Base-by-base conservation (phyloP, 306 rosid species). In the Cucurbita pepo region DNA sequence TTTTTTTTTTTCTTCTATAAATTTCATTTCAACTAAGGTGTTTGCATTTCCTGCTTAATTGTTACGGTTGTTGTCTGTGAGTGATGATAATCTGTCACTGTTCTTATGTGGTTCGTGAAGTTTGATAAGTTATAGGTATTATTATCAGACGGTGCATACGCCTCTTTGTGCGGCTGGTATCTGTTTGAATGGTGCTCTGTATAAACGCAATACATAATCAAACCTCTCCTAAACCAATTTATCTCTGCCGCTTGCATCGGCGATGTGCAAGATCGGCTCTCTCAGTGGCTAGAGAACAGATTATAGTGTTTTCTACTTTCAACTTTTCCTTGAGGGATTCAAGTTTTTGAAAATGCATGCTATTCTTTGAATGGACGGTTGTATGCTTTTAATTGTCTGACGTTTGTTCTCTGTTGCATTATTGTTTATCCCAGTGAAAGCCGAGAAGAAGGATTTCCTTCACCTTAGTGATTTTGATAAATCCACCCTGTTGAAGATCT, bases 401-500 rank as follows among this genome's bases (percentile, higher is more conserved):
- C 56, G 18, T 13, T 57, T 73, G 8, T 56, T 22, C 44, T 43
- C 22, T 73, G 40, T 30, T 69, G 25, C 34, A 30, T 30, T 69
- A 8, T 50, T 48, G 19, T 50, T 22, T 69, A 15, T 79, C 45
- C 16, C 86, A 89, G 96, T 53, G 16, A 85, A 86, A 77, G 57
- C 88, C 10, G 85, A 51, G 59, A 73, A 52, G 85, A 95, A 88
- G 73, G 92, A 95, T 84, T 95, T 95, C 78, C 71, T 95, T 67
- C 97, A 88, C 84, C 85, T 95, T 14, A 78, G 72, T 76, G 97
- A 95, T 82, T 95, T 89, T 74, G 88, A 89, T 65, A 91, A 89
- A 77, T 80, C 82, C 34, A 85, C 96, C 14, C 83, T 95, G 79
- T 50, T 91, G 77, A 86, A 91, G 86, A 89, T 95, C 51, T 83